Base-by-base conservation (phyloP, 305 asterid genomes). In the Ilex paraguariensis region DNA sequence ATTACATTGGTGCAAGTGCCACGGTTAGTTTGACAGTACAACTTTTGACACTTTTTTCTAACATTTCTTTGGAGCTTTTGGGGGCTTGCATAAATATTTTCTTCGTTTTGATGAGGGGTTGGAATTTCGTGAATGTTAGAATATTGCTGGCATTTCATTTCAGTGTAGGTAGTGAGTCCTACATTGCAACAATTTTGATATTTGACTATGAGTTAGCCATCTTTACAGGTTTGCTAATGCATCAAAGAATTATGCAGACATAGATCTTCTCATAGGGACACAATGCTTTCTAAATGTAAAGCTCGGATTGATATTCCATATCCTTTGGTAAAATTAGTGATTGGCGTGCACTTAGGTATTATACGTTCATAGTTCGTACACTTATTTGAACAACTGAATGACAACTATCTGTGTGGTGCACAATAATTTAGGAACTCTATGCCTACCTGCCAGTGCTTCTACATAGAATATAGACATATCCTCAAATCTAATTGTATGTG, bases 361-460 rank as follows among this genome's bases (percentile, higher is more conserved):
- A 64, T 78, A 63, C 63, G 28, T 56, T 60, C 32, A 21, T 21
- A 21, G 28, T 21, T 21, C 28, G 32, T 44, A n/a, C 36, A 48
- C 64, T 48, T 11, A 32, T 66, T 46, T 46, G 48, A 42, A 42
- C 8, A 5, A 5, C 2, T 0, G 5, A 46, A 7, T 46, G 7
- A 10, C 13, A 46, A 46, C 13, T 11, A 13, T 3, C 52, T 46
- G 13, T 46, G 15, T 46, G 11, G 52, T 46, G 52, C 52, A 10
- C 13, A 10, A 1, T 63, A 59, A 65, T 54, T 63, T 75, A 92
- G 98, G 97, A 92, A 66, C 90, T 92, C 74, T 92, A 90, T 80
- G 97, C 98, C 60, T 96, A 96, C 49, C 87, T 90, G 65, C 85
- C 87, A 82, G 99, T 93, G 67, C 99, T 93, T 71, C 91, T 93